Percentiles rank a stretch among this genome's conserved stretches.
Evolutionary conservation across 768 basidiomycete genomes (phyloP).

Genomic region (Leucocoprinus sp.): DNA sequence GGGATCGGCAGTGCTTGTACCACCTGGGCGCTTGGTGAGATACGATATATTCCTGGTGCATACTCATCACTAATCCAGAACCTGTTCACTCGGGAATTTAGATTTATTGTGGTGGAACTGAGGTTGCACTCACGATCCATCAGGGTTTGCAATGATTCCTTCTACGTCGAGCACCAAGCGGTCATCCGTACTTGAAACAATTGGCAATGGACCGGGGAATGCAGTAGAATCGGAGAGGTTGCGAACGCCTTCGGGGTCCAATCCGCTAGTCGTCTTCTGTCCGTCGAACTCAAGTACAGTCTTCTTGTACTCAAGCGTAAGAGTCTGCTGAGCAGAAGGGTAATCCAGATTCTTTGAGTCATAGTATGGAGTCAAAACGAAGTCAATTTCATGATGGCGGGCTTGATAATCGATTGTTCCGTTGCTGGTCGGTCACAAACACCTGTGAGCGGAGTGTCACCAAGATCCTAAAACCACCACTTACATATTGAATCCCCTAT

Average conservation of each 20-base stretch:
- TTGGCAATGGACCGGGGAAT: slow-evolving; percentile 38
- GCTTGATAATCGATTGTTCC: slow-evolving; percentile 53
- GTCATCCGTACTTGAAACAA: slow-evolving; percentile 31
- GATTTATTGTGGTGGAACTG: background rate
- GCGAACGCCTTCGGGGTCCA: slow-evolving; percentile 45
- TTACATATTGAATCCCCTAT: slow-evolving; percentile 55
- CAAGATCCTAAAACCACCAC: slow-evolving; percentile 14
- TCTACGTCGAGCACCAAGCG: slow-evolving; percentile 50
- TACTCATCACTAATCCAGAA: slow-evolving; percentile 68
- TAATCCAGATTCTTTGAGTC: slow-evolving; percentile 37
- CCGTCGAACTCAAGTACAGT: slow-evolving; percentile 44
- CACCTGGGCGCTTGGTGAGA: slow-evolving; percentile 36
- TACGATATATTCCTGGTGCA: slow-evolving; percentile 56
- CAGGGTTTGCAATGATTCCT: slow-evolving; percentile 46
- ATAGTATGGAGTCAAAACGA: slow-evolving; percentile 51
- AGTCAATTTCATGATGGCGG: slow-evolving; percentile 54
- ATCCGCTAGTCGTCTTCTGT: slow-evolving; percentile 41
- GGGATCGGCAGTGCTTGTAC: slow-evolving; percentile 54
- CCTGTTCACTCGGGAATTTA: slow-evolving; percentile 18
- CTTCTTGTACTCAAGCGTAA: slow-evolving; percentile 39
- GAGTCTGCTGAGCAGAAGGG: slow-evolving; percentile 39
- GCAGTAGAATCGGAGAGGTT: slow-evolving; percentile 22
- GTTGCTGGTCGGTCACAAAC: no score
- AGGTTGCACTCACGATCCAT: slow-evolving; percentile 43
- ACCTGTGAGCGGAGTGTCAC: no score